phyloP scores from a whole-genome alignment of 2,329 filamentous ascomycete species.

The Stagonosporopsis vannaccii region DNA sequence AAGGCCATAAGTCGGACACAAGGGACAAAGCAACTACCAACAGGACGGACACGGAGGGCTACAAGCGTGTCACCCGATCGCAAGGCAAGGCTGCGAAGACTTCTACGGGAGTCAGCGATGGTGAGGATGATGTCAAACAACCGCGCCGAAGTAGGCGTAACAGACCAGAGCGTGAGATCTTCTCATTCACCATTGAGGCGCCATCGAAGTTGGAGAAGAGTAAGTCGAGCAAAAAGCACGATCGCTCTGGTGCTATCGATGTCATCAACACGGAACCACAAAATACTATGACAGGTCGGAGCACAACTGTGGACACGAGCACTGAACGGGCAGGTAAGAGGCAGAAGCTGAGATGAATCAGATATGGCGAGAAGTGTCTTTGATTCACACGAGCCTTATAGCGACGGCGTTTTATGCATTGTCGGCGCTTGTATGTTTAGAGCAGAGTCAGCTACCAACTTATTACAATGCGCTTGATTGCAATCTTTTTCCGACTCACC shows the following conservation, averaged over 20 bases:
- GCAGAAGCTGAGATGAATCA: constrained; percentile 7
- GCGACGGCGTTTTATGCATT: neutral
- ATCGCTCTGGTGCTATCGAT: neutral
- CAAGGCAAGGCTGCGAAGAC: constrained; percentile 18
- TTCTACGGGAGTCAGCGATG: constrained; percentile 15
- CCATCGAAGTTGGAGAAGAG: constrained; percentile 35
- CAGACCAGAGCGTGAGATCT: constrained; percentile 39
- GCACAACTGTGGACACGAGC: neutral
- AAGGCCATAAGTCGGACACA: constrained; percentile 20
- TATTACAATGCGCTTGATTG: neutral
- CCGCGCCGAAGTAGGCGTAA: constrained; percentile 20
- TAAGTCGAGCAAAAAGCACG: constrained; percentile 12
- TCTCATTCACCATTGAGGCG: constrained; percentile 47
- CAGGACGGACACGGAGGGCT: constrained; percentile 8
- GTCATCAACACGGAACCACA: neutral
- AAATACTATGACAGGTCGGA: neutral
- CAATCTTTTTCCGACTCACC: neutral
- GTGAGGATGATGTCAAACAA: constrained; percentile 17
- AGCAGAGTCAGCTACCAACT: neutral
- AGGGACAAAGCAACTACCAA: constrained; percentile 7
- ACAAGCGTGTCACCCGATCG: constrained; percentile 17
- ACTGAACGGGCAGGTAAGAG: constrained; percentile 13
- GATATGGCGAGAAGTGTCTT: neutral
- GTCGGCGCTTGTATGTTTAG: neutral
- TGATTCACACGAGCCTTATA: neutral